These are phyloP conservation scores for Alternaria solani DNA, from an alignment of 2,329 filamentous ascomycete species.

Conservation along the genomic window DNA sequence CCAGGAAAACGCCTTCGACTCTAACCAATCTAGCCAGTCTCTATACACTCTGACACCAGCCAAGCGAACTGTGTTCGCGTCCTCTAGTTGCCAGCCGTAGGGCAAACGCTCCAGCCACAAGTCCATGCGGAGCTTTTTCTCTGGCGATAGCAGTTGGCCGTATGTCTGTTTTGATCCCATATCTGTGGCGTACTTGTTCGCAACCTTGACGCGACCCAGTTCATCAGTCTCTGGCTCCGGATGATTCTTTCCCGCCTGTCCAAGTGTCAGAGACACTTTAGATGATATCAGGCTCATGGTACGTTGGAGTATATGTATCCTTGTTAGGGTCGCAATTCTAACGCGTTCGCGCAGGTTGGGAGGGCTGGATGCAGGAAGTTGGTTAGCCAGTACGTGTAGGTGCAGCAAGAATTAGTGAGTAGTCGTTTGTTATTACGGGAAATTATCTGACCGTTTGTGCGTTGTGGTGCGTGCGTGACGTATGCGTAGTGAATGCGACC, in stretches of 20 bases:
- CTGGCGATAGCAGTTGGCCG: not conserved
- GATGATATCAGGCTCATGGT: not conserved
- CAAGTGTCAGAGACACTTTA: not conserved
- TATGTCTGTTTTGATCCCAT: not conserved
- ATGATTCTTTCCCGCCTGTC: not conserved
- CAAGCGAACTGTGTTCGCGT: not conserved
- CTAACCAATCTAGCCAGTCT: constrained; percentile 16
- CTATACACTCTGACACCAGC: not conserved
- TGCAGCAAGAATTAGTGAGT: not conserved
- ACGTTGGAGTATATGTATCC: not conserved
- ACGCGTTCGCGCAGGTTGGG: not conserved
- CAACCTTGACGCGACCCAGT: not conserved
- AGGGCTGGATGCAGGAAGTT: not conserved
- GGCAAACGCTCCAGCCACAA: not conserved
- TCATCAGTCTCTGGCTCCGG: not conserved
- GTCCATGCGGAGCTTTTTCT: not conserved
- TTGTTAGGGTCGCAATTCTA: not conserved
- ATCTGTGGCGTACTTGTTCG: not conserved
- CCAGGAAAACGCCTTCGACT: constrained; percentile 2
- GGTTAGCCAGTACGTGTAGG: not conserved
- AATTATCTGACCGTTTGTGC: not conserved
- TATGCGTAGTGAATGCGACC: not conserved
- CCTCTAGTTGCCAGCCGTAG: not conserved
- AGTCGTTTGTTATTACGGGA: not conserved
- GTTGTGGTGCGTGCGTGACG: not conserved